Conservation (phyloP, 2,329 filamentous ascomycete species). For the Conoideocrella luteorostrata region DNA sequence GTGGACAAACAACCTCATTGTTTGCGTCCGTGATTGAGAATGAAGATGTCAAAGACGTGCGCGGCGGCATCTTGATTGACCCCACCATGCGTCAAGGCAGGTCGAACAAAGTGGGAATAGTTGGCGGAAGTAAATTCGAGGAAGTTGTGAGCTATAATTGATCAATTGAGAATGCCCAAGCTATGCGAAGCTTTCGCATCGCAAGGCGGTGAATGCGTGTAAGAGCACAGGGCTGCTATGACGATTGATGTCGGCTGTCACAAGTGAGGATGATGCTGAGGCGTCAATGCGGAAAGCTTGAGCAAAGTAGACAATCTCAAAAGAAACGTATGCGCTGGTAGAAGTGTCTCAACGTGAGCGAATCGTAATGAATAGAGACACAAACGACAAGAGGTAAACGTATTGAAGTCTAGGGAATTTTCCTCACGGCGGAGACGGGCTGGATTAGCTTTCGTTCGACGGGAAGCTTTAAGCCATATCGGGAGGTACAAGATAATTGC, state of each 20-base stretch:
- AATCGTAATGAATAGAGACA: background rate
- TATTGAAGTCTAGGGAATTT: background rate
- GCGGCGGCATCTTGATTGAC: conserved; percentile 76
- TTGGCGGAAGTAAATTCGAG: conserved; percentile 4
- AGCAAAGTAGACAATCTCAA: too few species aligned
- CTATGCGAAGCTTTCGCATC: conserved; percentile 17
- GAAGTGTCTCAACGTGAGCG: background rate
- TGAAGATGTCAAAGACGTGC: conserved; percentile 78
- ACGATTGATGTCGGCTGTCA: background rate
- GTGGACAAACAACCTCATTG: conserved; percentile 93
- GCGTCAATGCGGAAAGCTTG: too few species aligned
- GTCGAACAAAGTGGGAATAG: conserved; percentile 7
- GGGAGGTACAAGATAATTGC: background rate
- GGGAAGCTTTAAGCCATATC: conserved; percentile 4
- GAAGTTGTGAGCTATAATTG: conserved; percentile 9
- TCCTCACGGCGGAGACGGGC: background rate
- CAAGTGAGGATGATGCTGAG: background rate
- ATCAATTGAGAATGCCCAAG: conserved; percentile 26
- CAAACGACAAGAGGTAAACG: background rate
- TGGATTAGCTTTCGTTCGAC: conserved; percentile 1
- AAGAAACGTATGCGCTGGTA: background rate
- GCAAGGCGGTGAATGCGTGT: conserved; percentile 15
- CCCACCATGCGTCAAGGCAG: conserved; percentile 23
- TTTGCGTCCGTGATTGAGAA: conserved; percentile 89
- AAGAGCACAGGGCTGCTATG: background rate